phyloP scores from a whole-genome alignment of 2,329 filamentous ascomycete genomes.

The Colletotrichum chrysophilum region DNA sequence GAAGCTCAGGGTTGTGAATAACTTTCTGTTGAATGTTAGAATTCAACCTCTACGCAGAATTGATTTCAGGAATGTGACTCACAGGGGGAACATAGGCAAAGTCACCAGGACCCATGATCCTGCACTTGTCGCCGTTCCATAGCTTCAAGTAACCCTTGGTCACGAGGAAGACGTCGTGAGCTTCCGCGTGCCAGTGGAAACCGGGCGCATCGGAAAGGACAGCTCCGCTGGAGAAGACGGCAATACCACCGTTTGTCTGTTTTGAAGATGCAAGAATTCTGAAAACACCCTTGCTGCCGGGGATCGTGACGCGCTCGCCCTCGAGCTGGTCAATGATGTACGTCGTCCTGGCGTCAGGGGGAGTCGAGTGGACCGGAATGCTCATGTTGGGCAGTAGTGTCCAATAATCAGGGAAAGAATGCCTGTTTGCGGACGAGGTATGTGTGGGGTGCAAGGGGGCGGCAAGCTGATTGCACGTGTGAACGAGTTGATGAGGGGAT shows the following conservation, averaged over 20 bases:
- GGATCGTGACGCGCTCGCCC: conserved; percentile 56
- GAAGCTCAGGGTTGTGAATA: conserved; percentile 60
- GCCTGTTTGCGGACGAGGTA: background rate
- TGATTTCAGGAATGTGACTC: conserved; percentile 19
- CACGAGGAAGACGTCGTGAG: conserved; percentile 63
- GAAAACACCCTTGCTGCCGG: conserved; percentile 56
- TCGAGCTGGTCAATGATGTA: conserved; percentile 55
- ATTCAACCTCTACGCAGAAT: no score
- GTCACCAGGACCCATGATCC: conserved; percentile 58
- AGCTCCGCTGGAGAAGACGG: conserved; percentile 54
- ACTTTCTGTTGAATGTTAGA: conserved; percentile 38
- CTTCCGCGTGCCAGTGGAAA: conserved; percentile 62
- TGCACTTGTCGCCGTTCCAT: conserved; percentile 62
- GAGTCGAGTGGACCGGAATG: conserved; percentile 35
- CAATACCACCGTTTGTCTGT: conserved; percentile 55
- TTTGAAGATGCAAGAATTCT: conserved; percentile 56
- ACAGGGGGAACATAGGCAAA: conserved; percentile 64
- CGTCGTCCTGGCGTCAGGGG: conserved; percentile 40
- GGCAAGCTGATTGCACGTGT: background rate
- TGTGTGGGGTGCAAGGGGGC: background rate
- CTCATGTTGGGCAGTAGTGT: conserved; percentile 27
- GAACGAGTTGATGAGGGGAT: background rate
- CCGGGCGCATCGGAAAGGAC: conserved; percentile 51
- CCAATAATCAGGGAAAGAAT: background rate
- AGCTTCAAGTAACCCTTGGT: conserved; percentile 60